Base-by-base conservation (phyloP, 2,329 filamentous ascomycete genomes). In the Exophiala spinifera region DNA sequence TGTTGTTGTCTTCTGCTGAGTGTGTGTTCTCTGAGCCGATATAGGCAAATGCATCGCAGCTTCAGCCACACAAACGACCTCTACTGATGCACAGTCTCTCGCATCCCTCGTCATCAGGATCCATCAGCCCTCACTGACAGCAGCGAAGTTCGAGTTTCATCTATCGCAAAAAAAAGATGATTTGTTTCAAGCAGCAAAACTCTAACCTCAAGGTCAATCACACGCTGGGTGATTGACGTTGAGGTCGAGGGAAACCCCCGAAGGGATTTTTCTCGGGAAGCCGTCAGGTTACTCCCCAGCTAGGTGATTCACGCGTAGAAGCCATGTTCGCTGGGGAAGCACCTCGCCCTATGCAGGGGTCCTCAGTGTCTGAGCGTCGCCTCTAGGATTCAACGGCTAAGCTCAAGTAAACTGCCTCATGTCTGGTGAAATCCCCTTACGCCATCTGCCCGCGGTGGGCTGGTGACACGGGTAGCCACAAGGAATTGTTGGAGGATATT, bases 361-460 rank as follows among this genome's bases (percentile, higher is more conserved):
- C 23, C n/a, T 44, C 10, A 21, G 19, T 44, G 42, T 44, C 42
- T 14, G 21, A n/a, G 42, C 20, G n/a, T 25, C 21, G 36, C 11
- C 36, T 39, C 36, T 39, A 39, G 36, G 36, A 39, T 39, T 39
- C 36, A 10, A n/a, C 36, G 36, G 17, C 36, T 39, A 6, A 15
- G 36, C 17, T 44, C 43, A 40, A 52, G 25, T 42, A 42, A 52
- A 25, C 50, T 52, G 50, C 23, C 50, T 42, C 42, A 47, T 52
- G 43, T 31, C 50, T 31, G 50, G 50, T 31, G 50, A 31, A 31
- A 25, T 44, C 46, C 43, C 50, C 43, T 47, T 20, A 47, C 50
- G 43, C 50, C 28, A 31, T 10, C 23, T 8, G 28, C 8, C 28
- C 28, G 7, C 7, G 28, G 28, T 31, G 28, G 28, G 8, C 28